Evolutionary conservation across 2,329 filamentous ascomycete species (phyloP).

Genomic region (Phyllosticta capitalensis): DNA sequence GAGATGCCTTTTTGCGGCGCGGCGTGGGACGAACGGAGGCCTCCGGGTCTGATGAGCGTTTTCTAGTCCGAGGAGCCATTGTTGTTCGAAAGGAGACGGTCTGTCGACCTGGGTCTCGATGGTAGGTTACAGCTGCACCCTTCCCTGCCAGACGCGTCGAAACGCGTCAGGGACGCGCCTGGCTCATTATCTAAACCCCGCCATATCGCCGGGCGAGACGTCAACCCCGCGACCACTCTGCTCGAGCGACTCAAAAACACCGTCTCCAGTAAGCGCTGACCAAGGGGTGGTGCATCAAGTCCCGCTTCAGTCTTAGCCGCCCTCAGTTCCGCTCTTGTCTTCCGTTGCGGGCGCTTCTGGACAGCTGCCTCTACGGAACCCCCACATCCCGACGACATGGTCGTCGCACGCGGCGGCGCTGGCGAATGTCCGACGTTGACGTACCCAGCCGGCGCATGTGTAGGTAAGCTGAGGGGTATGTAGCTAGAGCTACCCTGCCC

Average conservation of each 20-base stretch:
- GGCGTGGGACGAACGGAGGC: not conserved
- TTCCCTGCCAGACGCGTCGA: not conserved
- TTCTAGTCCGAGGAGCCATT: not conserved
- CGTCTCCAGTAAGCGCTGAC: not conserved
- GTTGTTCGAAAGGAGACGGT: not conserved
- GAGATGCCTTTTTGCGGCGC: not conserved
- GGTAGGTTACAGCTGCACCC: not conserved
- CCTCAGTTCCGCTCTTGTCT: not conserved
- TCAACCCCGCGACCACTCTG: not conserved
- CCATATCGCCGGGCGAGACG: not conserved
- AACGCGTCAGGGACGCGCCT: not conserved
- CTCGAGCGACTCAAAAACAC: not conserved
- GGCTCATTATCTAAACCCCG: not conserved
- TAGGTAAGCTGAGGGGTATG: not conserved
- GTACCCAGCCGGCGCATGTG: not conserved
- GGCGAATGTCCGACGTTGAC: not conserved
- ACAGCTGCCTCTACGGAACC: not conserved
- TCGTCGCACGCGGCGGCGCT: not conserved
- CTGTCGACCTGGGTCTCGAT: not conserved
- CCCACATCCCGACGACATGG: not conserved
- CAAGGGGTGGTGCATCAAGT: not conserved
- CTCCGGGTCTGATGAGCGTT: not conserved
- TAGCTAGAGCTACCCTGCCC: not conserved
- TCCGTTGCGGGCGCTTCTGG: not conserved
- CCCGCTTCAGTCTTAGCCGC: not conserved